Conservation (phyloP, 2,329 filamentous ascomycete species). For the Colletotrichum lupini region DNA sequence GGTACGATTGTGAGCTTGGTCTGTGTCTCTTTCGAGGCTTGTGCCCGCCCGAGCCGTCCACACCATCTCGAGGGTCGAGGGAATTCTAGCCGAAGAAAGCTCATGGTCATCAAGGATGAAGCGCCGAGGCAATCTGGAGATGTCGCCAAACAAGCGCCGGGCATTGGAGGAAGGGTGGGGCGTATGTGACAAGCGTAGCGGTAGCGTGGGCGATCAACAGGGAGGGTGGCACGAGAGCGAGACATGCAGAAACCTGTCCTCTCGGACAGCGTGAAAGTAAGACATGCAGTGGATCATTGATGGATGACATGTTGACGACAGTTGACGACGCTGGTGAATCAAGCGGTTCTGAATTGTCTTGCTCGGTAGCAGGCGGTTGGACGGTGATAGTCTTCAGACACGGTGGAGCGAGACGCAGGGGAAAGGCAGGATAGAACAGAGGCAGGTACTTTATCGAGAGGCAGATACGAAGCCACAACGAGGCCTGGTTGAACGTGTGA, state of each 20-base stretch:
- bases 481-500: constrained; percentile 10
- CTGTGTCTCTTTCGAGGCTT: not conserved
- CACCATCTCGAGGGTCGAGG: not conserved
- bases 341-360: not conserved
- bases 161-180: constrained; percentile 31
- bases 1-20: not conserved
- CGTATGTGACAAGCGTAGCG: constrained; percentile 37
- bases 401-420: constrained; percentile 17
- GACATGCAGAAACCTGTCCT: constrained; percentile 48
- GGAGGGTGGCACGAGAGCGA: constrained; percentile 39
- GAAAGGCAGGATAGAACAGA: not conserved
- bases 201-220: constrained; percentile 36
- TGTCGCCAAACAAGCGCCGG: constrained; percentile 34
- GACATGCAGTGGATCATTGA: constrained; percentile 50
- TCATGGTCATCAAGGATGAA: constrained; percentile 15
- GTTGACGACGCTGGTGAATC: constrained; percentile 8
- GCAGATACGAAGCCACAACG: not conserved
- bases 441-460: not conserved
- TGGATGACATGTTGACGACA: constrained; percentile 31
- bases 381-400: not conserved
- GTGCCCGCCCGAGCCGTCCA: not conserved
- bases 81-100: not conserved
- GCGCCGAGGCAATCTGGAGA: constrained; percentile 7
- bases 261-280: constrained; percentile 47
- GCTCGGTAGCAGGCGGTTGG: constrained; percentile 20